A percentile compares a stretch with the other conserved stretches of the same genome.
Conservation (phyloP, 2,329 filamentous ascomycete species). For the Exutisphaerella laricina region DNA sequence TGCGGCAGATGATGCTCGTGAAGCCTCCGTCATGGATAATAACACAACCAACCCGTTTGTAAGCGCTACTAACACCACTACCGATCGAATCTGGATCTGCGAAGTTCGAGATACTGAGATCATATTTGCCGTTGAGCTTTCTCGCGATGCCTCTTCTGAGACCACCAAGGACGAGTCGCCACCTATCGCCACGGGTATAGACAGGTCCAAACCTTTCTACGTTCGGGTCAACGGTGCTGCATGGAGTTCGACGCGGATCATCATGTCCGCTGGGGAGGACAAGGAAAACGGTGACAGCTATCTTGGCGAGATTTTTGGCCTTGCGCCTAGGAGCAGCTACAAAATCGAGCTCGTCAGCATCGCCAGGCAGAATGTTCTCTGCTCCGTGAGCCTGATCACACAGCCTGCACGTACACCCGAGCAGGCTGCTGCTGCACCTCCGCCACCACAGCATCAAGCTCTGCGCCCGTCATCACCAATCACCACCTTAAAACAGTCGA, state of each 20-base stretch:
- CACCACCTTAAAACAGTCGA: slow-evolving; percentile 70
- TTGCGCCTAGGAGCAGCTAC: slow-evolving; percentile 69
- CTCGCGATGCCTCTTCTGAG: slow-evolving; percentile 24
- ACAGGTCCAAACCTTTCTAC: slow-evolving; percentile 69
- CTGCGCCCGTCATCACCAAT: slow-evolving; percentile 70
- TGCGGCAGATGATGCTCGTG: slow-evolving; percentile 65
- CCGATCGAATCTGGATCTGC: slow-evolving; percentile 70
- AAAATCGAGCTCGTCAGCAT: slow-evolving; percentile 71
- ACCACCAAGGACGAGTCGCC: slow-evolving; percentile 31
- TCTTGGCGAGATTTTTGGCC: slow-evolving; percentile 63
- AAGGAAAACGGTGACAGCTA: slow-evolving; percentile 49
- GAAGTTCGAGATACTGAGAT: slow-evolving; percentile 74
- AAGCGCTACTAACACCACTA: slow-evolving; percentile 54
- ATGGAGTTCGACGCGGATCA: slow-evolving; percentile 73
- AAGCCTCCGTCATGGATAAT: slow-evolving; percentile 69
- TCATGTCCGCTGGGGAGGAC: slow-evolving; percentile 24
- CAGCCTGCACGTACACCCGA: slow-evolving; percentile 54
- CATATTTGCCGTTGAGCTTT: slow-evolving; percentile 51
- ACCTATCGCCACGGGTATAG: slow-evolving; percentile 47
- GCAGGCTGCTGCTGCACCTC: slow-evolving; percentile 47
- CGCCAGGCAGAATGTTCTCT: slow-evolving; percentile 59
- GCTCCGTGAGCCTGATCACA: slow-evolving; percentile 67
- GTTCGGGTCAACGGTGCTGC: slow-evolving; percentile 72
- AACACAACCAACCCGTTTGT: slow-evolving; percentile 58
- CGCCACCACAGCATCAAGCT: slow-evolving; percentile 56